Conservation (phyloP, 2,329 filamentous ascomycete species). For the Penicillium sp. region DNA sequence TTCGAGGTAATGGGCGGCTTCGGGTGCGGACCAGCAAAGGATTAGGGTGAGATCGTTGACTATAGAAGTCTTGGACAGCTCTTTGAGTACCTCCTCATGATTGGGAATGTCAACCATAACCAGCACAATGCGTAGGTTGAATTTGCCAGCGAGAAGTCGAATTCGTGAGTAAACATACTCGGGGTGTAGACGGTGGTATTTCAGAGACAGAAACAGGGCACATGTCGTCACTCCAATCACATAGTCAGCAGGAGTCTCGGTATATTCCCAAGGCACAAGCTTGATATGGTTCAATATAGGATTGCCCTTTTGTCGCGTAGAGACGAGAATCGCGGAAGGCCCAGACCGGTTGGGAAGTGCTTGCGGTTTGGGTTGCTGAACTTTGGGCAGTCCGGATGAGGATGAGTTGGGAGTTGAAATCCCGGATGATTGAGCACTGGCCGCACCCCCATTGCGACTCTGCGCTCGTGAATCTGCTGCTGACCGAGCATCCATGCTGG, state of each 20-base stretch:
- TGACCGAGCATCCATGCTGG: constrained; percentile 14
- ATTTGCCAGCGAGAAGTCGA: constrained; percentile 77
- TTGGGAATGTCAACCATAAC: constrained; percentile 94
- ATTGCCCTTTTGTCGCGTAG: constrained; percentile 90
- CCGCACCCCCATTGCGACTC: constrained; percentile 3
- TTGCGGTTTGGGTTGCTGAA: constrained; percentile 87
- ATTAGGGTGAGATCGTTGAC: constrained; percentile 92
- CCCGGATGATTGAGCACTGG: constrained; percentile 43
- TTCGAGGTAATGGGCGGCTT: constrained; percentile 91
- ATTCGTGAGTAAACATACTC: constrained; percentile 98
- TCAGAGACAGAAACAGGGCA: constrained; percentile 87
- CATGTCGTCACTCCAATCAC: constrained; percentile 84
- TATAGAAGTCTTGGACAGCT: constrained; percentile 87
- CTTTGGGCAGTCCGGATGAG: constrained; percentile 44
- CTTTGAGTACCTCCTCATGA: constrained; percentile 84
- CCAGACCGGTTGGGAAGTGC: constrained; percentile 66
- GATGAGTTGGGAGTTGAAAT: not conserved
- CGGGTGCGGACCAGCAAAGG: constrained; percentile 89
- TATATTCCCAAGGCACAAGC: constrained; percentile 90
- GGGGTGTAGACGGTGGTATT: constrained; percentile 95
- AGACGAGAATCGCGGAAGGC: constrained; percentile 82
- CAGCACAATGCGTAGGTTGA: constrained; percentile 80
- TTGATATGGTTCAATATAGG: constrained; percentile 82
- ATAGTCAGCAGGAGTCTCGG: constrained; percentile 94
- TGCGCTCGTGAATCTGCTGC: constrained; percentile 2